phyloP scores from a whole-genome alignment of 2,329 filamentous ascomycete species.

The Xylariaceae sp. region DNA sequence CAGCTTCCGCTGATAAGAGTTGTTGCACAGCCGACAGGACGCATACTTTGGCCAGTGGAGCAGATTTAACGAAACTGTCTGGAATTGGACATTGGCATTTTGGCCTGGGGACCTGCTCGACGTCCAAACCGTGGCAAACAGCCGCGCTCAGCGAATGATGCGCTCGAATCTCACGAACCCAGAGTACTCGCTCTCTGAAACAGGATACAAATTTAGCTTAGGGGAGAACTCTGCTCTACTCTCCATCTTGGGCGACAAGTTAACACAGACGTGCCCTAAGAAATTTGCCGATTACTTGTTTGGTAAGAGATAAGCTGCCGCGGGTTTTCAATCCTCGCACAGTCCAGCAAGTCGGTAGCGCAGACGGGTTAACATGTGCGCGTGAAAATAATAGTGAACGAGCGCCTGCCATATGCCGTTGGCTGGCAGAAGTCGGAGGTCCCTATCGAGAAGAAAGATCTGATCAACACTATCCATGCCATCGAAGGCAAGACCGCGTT shows the following conservation, averaged over 20 bases:
- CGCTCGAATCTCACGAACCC: conserved; percentile 55
- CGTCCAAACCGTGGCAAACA: conserved; percentile 51
- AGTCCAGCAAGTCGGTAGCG: not conserved
- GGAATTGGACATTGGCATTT: conserved; percentile 51
- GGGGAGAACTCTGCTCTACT: conserved; percentile 56
- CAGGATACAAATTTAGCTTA: conserved; percentile 50
- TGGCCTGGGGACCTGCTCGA: conserved; percentile 52
- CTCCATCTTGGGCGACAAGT: conserved; percentile 53
- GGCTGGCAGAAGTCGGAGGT: conserved; percentile 44
- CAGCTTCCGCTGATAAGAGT: not conserved
- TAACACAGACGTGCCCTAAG: conserved; percentile 46
- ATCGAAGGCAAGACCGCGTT: conserved; percentile 11
- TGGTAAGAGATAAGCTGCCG: no score
- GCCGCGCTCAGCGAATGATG: conserved; percentile 51
- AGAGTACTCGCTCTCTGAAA: conserved; percentile 50
- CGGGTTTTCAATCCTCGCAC: no score
- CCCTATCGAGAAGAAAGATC: conserved; percentile 13
- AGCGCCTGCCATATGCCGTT: conserved; percentile 47
- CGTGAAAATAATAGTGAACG: conserved; percentile 45
- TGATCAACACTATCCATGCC: conserved; percentile 7
- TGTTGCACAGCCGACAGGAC: conserved; percentile 50
- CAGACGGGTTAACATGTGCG: not conserved
- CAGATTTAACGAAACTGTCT: conserved; percentile 58
- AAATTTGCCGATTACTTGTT: conserved; percentile 51
- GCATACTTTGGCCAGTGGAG: conserved; percentile 57